These are phyloP conservation scores for Trichophyton mentagrophytes DNA, from an alignment of 2,329 filamentous ascomycete species.

Conservation along the genomic window DNA sequence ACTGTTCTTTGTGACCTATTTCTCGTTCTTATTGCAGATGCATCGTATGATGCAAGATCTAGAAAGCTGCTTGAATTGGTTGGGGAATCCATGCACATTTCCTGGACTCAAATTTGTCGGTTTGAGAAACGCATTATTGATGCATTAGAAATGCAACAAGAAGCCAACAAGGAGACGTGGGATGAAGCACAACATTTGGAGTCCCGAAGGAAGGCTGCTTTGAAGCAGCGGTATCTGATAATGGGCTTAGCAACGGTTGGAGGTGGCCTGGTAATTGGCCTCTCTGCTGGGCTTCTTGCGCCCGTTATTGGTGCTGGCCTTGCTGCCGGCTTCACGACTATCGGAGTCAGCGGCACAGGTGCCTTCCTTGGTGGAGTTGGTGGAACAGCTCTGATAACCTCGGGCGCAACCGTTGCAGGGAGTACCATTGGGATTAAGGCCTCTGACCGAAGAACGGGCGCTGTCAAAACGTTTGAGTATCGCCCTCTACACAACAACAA, in stretches of 20 bases:
- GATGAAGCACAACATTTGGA: conserved; percentile 94
- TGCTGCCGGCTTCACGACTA: conserved; percentile 87
- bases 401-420: conserved; percentile 72
- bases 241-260: conserved; percentile 97
- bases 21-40: conserved; percentile 90
- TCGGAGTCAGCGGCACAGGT: conserved; percentile 78
- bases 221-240: conserved; percentile 76
- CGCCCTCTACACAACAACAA: conserved; percentile 96
- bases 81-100: conserved; percentile 63
- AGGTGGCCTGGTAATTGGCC: conserved; percentile 83
- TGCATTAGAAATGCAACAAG: conserved; percentile 93
- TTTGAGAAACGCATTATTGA: conserved; percentile 97
- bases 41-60: conserved; percentile 80
- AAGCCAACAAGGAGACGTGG: conserved; percentile 90
- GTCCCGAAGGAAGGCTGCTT: conserved; percentile 61
- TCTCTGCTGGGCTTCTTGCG: conserved; percentile 82
- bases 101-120: conserved; percentile 85
- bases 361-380: conserved; percentile 84
- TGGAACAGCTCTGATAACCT: conserved; percentile 88
- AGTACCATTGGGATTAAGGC: conserved; percentile 75
- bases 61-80: conserved; percentile 72
- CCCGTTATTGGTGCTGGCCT: conserved; percentile 89
- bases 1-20: conserved; percentile 94
- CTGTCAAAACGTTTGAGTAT: conserved; percentile 94
- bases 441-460: conserved; percentile 74